Evolutionary conservation across 1,139 yeast genomes (phyloP).

Genomic region (Blastobotrys aristatus): DNA sequence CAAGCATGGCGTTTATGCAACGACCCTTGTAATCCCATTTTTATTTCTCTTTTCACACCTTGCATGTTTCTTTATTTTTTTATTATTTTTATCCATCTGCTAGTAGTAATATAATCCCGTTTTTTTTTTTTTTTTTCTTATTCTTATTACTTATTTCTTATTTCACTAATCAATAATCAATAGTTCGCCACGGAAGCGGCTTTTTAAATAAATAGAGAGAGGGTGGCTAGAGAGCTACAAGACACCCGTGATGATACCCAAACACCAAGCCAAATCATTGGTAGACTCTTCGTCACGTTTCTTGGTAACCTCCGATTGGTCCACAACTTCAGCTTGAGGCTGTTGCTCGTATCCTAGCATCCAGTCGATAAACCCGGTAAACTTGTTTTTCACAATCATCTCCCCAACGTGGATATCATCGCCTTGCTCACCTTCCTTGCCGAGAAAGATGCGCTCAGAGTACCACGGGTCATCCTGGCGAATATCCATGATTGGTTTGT

Average conservation of each 20-base stretch:
- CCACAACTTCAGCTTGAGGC: conserved; percentile 8
- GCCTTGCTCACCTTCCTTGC: conserved; percentile 16
- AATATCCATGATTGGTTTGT: conserved; percentile 11
- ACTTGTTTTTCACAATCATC: conserved; percentile 17
- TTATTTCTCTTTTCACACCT: no score
- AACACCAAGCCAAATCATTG: conserved; percentile 24
- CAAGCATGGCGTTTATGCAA: neutral
- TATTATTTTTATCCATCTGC: no score
- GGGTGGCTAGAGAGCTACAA: no score
- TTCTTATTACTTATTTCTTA: neutral
- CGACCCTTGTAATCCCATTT: no score
- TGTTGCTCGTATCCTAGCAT: conserved; percentile 21
- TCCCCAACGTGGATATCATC: conserved; percentile 19
- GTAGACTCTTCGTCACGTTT: conserved; percentile 21
- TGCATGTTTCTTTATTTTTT: no score
- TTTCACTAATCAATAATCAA: neutral
- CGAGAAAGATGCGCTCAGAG: conserved; percentile 14
- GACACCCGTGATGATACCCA: conserved; percentile 17
- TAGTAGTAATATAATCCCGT: neutral
- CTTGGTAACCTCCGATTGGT: conserved; percentile 19
- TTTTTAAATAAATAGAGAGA: no score
- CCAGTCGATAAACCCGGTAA: conserved; percentile 29
- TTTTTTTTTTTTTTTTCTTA: neutral
- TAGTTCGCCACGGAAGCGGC: no score
- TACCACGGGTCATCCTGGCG: conserved; percentile 15